Conservation (phyloP, 2,329 filamentous ascomycete genomes). For the Ceratocystis eucalypticola region DNA sequence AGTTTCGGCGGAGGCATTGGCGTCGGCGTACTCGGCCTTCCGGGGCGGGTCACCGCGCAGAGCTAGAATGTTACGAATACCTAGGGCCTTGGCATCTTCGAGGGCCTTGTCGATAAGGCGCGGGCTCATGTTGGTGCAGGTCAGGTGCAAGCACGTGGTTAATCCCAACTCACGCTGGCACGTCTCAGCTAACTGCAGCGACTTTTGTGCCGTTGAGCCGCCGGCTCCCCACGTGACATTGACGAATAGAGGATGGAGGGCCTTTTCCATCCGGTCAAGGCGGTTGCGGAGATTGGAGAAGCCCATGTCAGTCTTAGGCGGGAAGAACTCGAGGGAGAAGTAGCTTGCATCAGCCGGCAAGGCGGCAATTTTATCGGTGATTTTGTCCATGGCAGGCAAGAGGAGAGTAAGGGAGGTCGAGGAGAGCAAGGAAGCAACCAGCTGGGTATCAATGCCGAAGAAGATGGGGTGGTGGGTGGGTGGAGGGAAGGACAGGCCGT, state of each 20-base stretch:
- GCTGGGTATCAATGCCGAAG: no score
- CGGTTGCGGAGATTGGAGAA: slow-evolving; percentile 87
- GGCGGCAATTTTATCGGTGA: slow-evolving; percentile 88
- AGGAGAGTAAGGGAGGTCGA: background rate
- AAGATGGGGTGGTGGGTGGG: background rate
- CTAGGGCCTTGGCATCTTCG: slow-evolving; percentile 77
- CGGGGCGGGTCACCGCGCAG: slow-evolving; percentile 82
- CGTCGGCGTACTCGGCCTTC: slow-evolving; percentile 70
- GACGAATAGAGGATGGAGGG: slow-evolving; percentile 82
- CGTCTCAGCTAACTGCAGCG: slow-evolving; percentile 84
- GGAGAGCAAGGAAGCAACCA: background rate
- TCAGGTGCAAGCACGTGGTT: slow-evolving; percentile 90
- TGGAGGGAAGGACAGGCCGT: background rate
- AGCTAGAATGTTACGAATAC: slow-evolving; percentile 87
- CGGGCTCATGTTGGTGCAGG: slow-evolving; percentile 94
- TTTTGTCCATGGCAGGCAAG: slow-evolving; percentile 50
- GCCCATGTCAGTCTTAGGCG: slow-evolving; percentile 91
- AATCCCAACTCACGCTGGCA: slow-evolving; percentile 84
- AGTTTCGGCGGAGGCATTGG: slow-evolving; percentile 45
- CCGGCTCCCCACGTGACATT: slow-evolving; percentile 97
- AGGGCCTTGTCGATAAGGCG: slow-evolving; percentile 75
- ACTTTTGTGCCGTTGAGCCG: slow-evolving; percentile 80
- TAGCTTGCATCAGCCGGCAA: slow-evolving; percentile 69
- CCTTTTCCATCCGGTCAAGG: slow-evolving; percentile 86
- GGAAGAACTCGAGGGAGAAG: slow-evolving; percentile 98